Percentiles rank a stretch among this genome's conserved stretches.
Conservation (phyloP, 1,284 basidiomycete species). For the Chalciporus sp. region DNA sequence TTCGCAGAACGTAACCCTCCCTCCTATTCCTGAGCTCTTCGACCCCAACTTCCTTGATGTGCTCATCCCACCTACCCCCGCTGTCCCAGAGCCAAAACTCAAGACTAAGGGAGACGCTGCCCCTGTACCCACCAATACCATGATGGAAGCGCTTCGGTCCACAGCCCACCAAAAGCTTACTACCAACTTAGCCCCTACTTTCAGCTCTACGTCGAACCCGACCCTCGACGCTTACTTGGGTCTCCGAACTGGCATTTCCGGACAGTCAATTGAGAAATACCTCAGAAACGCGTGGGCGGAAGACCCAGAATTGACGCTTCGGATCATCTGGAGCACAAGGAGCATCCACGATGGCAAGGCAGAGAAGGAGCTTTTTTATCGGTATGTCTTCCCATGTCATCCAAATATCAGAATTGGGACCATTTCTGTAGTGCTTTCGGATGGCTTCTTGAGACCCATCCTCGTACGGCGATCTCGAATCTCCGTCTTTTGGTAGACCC, state of each 20-base stretch:
- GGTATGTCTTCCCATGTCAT: conserved; percentile 30
- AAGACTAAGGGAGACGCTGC: not conserved
- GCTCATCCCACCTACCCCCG: conserved; percentile 41
- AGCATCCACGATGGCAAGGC: conserved; percentile 66
- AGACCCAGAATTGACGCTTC: conserved; percentile 52
- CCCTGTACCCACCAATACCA: conserved; percentile 40
- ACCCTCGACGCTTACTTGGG: conserved; percentile 55
- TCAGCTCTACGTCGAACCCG: conserved; percentile 47
- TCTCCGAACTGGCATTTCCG: conserved; percentile 33
- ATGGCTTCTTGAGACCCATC: conserved; percentile 66
- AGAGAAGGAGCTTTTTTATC: conserved; percentile 57
- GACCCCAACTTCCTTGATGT: conserved; percentile 52
- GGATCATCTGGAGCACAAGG: conserved; percentile 61
- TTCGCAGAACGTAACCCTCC: conserved; percentile 43
- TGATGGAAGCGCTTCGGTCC: conserved; percentile 54
- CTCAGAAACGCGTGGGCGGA: conserved; percentile 55
- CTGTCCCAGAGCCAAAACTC: not conserved
- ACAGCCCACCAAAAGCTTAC: conserved; percentile 47
- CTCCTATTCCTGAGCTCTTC: conserved; percentile 53
- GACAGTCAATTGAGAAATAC: conserved; percentile 31
- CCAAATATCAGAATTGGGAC: not conserved
- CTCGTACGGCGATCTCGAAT: conserved; percentile 63
- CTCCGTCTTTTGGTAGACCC: conserved; percentile 52
- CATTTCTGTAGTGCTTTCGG: conserved; percentile 48
- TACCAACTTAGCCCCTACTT: conserved; percentile 48